phyloP scores from a whole-genome alignment of 805 yeast genomes.

The Middelhovenomyces tepae region DNA sequence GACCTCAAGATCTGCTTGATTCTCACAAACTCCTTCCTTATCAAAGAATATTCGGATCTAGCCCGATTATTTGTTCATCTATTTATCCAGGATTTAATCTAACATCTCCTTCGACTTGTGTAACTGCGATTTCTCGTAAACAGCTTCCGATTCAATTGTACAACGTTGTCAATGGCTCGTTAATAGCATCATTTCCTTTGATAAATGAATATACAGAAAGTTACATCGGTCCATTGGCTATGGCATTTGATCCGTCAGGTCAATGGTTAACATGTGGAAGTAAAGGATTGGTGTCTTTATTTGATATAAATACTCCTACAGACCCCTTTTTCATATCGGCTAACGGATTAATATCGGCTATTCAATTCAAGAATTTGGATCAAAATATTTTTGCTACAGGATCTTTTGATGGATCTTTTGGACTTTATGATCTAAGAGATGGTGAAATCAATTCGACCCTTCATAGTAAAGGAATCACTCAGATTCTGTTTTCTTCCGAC shows the following conservation, averaged over 20 bases:
- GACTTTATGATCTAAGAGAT: conserved; percentile 5
- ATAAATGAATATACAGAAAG: conserved; percentile 8
- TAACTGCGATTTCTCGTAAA: conserved; percentile 1
- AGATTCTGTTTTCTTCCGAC: conserved; percentile 16
- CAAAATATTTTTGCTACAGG: conserved; percentile 6
- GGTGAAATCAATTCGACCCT: not conserved
- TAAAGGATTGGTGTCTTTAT: conserved; percentile 7
- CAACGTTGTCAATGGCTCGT: no score
- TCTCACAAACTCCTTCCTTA: not conserved
- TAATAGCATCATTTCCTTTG: conserved; percentile 11
- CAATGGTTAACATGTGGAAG: conserved; percentile 10
- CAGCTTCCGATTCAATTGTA: conserved; percentile 5
- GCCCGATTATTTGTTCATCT: not conserved
- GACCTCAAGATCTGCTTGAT: conserved; percentile 3
- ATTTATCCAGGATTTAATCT: conserved; percentile 1
- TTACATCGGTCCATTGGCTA: conserved; percentile 7
- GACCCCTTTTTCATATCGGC: conserved; percentile 1
- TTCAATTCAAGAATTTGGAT: conserved; percentile 3
- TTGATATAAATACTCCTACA: conserved; percentile 11
- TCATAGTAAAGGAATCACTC: conserved; percentile 13
- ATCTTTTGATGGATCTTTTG: conserved; percentile 6
- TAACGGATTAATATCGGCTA: conserved; percentile 6
- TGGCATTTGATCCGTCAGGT: conserved; percentile 3
- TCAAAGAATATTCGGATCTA: not conserved
- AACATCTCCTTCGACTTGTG: conserved; percentile 3